phyloP scores from a whole-genome alignment of 192 early-diverging fungal species.

The Globomyces pollinis-pini region DNA sequence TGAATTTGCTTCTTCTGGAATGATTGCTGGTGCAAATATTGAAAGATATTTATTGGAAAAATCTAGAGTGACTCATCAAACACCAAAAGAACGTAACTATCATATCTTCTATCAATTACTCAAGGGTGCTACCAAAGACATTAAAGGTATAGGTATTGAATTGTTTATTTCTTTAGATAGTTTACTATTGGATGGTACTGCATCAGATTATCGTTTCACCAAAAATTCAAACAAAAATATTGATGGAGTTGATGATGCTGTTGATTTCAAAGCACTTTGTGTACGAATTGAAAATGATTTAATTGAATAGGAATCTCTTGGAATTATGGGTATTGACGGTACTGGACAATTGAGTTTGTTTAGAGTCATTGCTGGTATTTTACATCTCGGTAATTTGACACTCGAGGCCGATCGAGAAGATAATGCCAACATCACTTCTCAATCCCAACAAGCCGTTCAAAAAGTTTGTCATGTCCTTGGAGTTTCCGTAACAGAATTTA shows the following conservation, averaged over 20 bases:
- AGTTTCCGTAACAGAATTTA: conserved; percentile 79
- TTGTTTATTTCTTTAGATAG: conserved; percentile 28
- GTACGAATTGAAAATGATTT: too few relatives aligned
- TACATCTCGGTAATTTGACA: conserved; percentile 91
- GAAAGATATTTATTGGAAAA: conserved; percentile 97
- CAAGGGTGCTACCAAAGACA: conserved; percentile 65
- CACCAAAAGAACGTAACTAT: conserved; percentile 87
- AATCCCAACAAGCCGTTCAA: conserved; percentile 59
- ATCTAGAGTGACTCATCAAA: conserved; percentile 90
- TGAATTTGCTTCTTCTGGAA: conserved; percentile 81
- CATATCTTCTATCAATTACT: conserved; percentile 99
- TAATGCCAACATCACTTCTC: conserved; percentile 74
- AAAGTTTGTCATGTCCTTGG: conserved; percentile 93
- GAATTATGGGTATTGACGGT: conserved; percentile 66
- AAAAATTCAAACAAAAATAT: conserved; percentile 80
- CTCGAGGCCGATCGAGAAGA: conserved; percentile 73
- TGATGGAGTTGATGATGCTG: conserved; percentile 84
- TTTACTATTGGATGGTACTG: conserved; percentile 65
- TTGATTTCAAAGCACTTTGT: conserved; percentile 69
- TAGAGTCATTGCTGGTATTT: conserved; percentile 72
- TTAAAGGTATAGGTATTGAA: conserved; percentile 65
- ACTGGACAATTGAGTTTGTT: conserved; percentile 79
- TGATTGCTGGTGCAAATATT: conserved; percentile 93
- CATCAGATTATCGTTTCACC: conserved; percentile 77
- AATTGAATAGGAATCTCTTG: conserved; percentile 74